Conservation (phyloP, 805 yeast species). For the Pichia thaimueangensis region DNA sequence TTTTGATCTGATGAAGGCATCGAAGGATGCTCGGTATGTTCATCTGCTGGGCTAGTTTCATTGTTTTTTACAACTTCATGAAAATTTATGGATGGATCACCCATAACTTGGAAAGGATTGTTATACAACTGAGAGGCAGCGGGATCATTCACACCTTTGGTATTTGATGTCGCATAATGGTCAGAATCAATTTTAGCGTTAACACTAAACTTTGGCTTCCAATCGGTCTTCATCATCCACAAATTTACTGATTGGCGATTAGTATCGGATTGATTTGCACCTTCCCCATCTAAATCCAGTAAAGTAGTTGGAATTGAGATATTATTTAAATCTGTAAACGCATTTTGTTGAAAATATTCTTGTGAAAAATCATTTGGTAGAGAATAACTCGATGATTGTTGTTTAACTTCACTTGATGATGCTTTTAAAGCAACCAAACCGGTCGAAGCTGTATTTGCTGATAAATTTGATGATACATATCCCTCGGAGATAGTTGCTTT, state of each 20-base stretch:
- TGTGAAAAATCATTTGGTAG: not conserved
- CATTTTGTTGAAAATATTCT: not conserved
- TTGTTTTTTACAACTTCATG: no score
- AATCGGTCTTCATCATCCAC: constrained; percentile 14
- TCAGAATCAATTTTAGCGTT: not conserved
- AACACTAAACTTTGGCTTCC: constrained; percentile 15
- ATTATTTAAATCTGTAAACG: not conserved
- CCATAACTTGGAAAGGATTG: no score
- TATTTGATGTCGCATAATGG: not conserved
- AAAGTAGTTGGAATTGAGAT: not conserved
- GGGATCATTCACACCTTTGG: no score
- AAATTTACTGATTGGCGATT: constrained; percentile 7
- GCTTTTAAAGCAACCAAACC: not conserved
- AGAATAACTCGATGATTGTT: not conserved
- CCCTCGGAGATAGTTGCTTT: not conserved
- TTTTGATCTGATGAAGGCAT: no score
- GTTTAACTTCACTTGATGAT: not conserved
- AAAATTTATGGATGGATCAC: no score
- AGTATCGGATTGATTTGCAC: not conserved
- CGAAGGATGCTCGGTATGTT: no score
- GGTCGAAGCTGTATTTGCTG: not conserved
- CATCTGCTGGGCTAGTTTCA: no score
- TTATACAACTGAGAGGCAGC: no score
- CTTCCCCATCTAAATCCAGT: not conserved
- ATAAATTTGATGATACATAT: not conserved